Percentiles rank a stretch among this genome's conserved stretches.
Conservation (phyloP, 192 early-diverging fungal genomes). For the Podila horticola region DNA sequence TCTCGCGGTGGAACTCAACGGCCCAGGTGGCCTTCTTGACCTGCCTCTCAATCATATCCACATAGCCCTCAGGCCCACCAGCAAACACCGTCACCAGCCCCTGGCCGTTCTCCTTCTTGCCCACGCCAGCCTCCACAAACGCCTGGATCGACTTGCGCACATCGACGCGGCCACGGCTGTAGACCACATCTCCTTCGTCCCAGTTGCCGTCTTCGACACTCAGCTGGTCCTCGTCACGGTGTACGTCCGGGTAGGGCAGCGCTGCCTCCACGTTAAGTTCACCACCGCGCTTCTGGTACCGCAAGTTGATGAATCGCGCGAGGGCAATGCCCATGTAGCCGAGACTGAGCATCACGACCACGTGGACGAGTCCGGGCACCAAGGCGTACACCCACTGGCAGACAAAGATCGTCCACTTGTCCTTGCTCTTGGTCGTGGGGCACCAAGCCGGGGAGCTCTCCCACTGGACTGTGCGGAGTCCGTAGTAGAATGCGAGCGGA, state of each 20-base stretch:
- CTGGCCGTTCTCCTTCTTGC: conserved; percentile 20
- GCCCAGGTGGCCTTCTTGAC: conserved; percentile 27
- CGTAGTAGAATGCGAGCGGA: conserved; percentile 31
- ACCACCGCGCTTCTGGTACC: conserved; percentile 10
- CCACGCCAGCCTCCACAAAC: conserved; percentile 29
- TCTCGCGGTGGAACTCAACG: conserved; percentile 43
- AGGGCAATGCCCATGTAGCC: conserved; percentile 24
- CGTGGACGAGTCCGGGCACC: conserved; percentile 27
- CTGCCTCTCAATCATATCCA: conserved; percentile 35
- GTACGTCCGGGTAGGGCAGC: conserved; percentile 11
- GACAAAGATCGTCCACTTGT: conserved; percentile 40
- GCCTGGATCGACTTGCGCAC: conserved; percentile 17
- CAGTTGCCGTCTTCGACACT: conserved; percentile 36
- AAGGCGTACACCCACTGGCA: conserved; percentile 37
- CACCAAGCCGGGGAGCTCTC: conserved; percentile 29
- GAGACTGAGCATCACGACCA: conserved; percentile 23
- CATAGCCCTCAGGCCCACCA: conserved; percentile 41
- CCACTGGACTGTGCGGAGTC: conserved; percentile 18
- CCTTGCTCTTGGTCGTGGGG: conserved; percentile 17
- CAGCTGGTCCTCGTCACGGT: conserved; percentile 6
- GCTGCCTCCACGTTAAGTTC: conserved; percentile 12
- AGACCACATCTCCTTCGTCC: conserved; percentile 48
- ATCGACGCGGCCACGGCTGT: conserved; percentile 40
- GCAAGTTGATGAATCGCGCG: conserved; percentile 17
- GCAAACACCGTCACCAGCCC: conserved; percentile 40